Percentiles rank a stretch among this genome's conserved stretches.
Conservation (phyloP, 345 rosid species). For the Eutrema japonicum region DNA sequence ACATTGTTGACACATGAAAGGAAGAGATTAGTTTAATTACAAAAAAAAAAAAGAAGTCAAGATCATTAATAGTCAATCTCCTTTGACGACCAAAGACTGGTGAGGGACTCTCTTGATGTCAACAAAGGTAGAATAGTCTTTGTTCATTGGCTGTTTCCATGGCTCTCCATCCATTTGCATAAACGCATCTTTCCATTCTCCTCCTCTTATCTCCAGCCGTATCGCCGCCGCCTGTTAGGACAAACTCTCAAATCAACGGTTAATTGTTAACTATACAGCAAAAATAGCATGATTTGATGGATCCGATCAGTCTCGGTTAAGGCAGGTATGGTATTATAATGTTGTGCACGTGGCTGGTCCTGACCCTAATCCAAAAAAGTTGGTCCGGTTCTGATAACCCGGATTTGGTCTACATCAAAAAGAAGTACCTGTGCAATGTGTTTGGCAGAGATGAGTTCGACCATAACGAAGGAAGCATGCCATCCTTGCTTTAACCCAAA, state of each 20-base stretch:
- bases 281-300: constrained; percentile 6
- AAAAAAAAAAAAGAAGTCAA: background rate
- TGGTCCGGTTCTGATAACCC: background rate
- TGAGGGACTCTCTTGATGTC: constrained; percentile 81
- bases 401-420: constrained; percentile 2
- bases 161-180: constrained; percentile 99
- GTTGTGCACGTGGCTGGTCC: constrained; percentile 12
- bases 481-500: constrained; percentile 98
- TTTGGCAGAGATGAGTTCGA: constrained; percentile 96
- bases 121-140: constrained; percentile 71
- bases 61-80: constrained; percentile 49
- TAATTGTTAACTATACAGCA: background rate
- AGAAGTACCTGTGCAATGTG: constrained; percentile 89
- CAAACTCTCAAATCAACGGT: background rate
- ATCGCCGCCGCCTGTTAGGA: constrained; percentile 74
- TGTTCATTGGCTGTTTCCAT: constrained; percentile 84
- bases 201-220: constrained; percentile 84
- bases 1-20: background rate
- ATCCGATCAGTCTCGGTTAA: background rate
- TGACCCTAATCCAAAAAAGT: background rate
- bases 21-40: background rate
- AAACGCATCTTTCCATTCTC: constrained; percentile 82
- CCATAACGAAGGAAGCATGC: constrained; percentile 99
- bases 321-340: background rate
- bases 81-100: constrained; percentile 69